Evolutionary conservation across 176 grass and related monocot genomes (phyloP).

Genomic region (Raddia distichophylla): DNA sequence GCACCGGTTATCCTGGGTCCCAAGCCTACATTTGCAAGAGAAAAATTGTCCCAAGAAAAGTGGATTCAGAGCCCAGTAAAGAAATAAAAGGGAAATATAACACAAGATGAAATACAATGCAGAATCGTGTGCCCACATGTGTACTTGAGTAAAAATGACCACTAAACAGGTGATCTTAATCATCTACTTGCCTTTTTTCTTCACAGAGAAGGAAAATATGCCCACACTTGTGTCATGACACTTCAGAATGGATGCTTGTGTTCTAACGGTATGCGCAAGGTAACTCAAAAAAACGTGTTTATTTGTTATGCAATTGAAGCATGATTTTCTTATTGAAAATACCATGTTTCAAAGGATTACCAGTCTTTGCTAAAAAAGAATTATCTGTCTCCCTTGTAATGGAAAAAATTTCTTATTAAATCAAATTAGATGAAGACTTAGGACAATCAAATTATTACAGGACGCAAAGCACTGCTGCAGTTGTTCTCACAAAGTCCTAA

Average conservation of each 20-base stretch:
- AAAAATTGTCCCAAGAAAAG: not conserved
- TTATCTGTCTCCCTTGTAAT: slow-evolving; percentile 4
- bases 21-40: not conserved
- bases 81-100: slow-evolving; percentile 12
- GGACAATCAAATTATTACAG: slow-evolving; percentile 14
- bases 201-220: slow-evolving; percentile 87
- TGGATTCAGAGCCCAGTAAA: slow-evolving; percentile 13
- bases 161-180: slow-evolving; percentile 1
- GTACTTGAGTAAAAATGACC: not conserved
- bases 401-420: slow-evolving; percentile 4
- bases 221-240: slow-evolving; percentile 81
- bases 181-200: slow-evolving; percentile 33
- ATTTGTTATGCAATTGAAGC: slow-evolving; percentile 29
- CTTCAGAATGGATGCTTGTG: slow-evolving; percentile 91
- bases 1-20: slow-evolving; percentile 12
- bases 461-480: not conserved
- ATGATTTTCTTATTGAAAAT: slow-evolving; percentile 20
- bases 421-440: slow-evolving; percentile 32
- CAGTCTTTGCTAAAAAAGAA: not conserved
- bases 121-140: slow-evolving; percentile 8
- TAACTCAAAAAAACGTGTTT: slow-evolving; percentile 45
- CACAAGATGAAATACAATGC: not conserved
- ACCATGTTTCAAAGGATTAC: slow-evolving; percentile 1
- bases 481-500: not conserved
- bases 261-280: slow-evolving; percentile 80